Percentiles rank a stretch among this genome's conserved stretches.
Conservation (phyloP, 2,329 filamentous ascomycete genomes). For the Claviceps pazoutovae region DNA sequence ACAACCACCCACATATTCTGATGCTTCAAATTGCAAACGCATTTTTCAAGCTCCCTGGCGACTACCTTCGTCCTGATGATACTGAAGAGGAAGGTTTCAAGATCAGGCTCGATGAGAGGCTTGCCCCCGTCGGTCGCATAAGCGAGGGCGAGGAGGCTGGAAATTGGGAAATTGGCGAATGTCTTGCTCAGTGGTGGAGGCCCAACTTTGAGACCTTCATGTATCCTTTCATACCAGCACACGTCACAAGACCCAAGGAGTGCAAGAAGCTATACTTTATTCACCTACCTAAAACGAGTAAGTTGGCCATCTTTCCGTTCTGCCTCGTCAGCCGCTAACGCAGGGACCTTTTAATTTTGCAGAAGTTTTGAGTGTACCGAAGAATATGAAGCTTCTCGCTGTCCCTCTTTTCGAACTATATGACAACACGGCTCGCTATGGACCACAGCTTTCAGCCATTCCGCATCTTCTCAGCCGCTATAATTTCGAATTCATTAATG, state of each 20-base stretch:
- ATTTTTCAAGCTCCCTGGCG: conserved; percentile 96
- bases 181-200: conserved; percentile 94
- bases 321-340: neutral
- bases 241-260: conserved; percentile 93
- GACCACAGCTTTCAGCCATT: conserved; percentile 89
- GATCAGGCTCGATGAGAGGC: conserved; percentile 74
- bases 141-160: conserved; percentile 72
- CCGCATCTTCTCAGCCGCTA: conserved; percentile 89
- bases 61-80: conserved; percentile 80
- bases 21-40: conserved; percentile 99
- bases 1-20: conserved; percentile 95
- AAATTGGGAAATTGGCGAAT: conserved; percentile 91
- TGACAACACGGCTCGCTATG: conserved; percentile 90
- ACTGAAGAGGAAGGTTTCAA: conserved; percentile 96
- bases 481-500: conserved; percentile 95
- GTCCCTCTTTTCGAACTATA: conserved; percentile 96
- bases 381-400: conserved; percentile 98
- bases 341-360: conserved; percentile 3
- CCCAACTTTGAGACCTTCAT: conserved; percentile 99
- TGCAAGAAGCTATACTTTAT: conserved; percentile 99
- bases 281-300: conserved; percentile 82
- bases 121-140: conserved; percentile 79
- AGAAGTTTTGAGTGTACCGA: conserved; percentile 93
- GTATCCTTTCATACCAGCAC: conserved; percentile 95
- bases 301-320: conserved; percentile 14